These are phyloP conservation scores for Fragaria iinumae DNA, from an alignment of 306 rosid species.

Conservation along the genomic window DNA sequence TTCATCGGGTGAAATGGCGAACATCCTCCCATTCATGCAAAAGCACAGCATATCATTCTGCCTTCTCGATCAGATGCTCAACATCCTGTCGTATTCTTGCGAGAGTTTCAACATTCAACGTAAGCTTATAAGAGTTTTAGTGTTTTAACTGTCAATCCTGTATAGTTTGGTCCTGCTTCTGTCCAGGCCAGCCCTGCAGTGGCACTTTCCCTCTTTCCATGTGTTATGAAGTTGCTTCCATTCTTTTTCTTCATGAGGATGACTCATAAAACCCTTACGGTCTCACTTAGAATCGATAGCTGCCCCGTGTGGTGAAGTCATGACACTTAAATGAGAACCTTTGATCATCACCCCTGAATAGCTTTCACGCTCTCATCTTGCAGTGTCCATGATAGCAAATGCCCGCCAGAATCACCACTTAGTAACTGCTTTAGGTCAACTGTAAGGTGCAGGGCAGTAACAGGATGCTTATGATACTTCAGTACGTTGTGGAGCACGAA, in stretches of 20 bases:
- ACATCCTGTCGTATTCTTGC: slow-evolving; percentile 22
- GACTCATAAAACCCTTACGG: slow-evolving; percentile 37
- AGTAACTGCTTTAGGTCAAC: slow-evolving; percentile 83
- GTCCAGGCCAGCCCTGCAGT: slow-evolving; percentile 55
- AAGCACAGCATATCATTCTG: slow-evolving; percentile 27
- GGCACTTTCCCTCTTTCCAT: slow-evolving; percentile 28
- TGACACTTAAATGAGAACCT: slow-evolving; percentile 28
- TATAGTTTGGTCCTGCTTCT: slow-evolving; percentile 26
- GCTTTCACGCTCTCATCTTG: slow-evolving; percentile 79
- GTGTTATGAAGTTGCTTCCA: slow-evolving; percentile 26
- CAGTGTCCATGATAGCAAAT: slow-evolving; percentile 83
- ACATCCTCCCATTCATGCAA: slow-evolving; percentile 39
- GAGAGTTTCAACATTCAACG: slow-evolving; percentile 19
- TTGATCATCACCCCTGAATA: slow-evolving; percentile 61
- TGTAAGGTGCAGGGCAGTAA: slow-evolving; percentile 79
- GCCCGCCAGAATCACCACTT: slow-evolving; percentile 90
- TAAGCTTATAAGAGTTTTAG: slow-evolving; percentile 13
- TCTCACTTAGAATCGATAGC: slow-evolving; percentile 35
- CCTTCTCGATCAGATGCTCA: slow-evolving; percentile 32
- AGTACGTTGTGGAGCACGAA: slow-evolving; percentile 75
- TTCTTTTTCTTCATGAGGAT: slow-evolving; percentile 26
- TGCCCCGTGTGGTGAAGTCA: slow-evolving; percentile 47
- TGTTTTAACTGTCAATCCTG: slow-evolving; percentile 30
- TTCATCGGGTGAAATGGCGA: slow-evolving; percentile 32
- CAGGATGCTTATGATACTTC: slow-evolving; percentile 85